These are phyloP conservation scores for Cerrena zonata DNA, from an alignment of 1,284 basidiomycete genomes.

Conservation along the genomic window DNA sequence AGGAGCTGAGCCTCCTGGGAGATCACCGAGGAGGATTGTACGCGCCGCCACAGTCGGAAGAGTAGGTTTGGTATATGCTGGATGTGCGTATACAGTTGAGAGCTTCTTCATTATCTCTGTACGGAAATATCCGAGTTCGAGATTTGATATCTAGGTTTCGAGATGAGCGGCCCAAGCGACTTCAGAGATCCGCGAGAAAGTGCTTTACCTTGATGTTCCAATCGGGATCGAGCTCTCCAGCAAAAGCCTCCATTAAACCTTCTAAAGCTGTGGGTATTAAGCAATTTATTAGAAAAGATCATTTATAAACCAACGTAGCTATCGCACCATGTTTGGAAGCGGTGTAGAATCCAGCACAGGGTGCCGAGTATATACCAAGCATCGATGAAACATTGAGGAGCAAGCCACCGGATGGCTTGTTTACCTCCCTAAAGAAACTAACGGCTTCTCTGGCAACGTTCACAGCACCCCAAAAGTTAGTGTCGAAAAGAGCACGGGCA, in stretches of 20 bases:
- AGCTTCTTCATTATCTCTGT: background rate
- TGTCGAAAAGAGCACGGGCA: slow-evolving; percentile 30
- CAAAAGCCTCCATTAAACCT: slow-evolving; percentile 28
- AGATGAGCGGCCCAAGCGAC: slow-evolving; percentile 1
- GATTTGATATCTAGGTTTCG: slow-evolving; percentile 4
- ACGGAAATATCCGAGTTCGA: slow-evolving; percentile 8
- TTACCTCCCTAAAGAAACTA: slow-evolving; percentile 31
- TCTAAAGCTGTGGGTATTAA: slow-evolving; percentile 22
- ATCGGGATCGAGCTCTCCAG: slow-evolving; percentile 29
- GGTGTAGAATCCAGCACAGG: slow-evolving; percentile 25
- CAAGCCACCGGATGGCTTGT: slow-evolving; percentile 29
- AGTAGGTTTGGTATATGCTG: slow-evolving; percentile 7
- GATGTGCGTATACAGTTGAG: background rate
- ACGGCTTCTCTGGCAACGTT: slow-evolving; percentile 31
- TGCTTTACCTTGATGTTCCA: slow-evolving; percentile 37
- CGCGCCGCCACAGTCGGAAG: background rate
- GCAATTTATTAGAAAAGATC: background rate
- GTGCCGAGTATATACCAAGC: slow-evolving; percentile 18
- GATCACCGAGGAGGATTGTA: background rate
- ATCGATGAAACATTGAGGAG: slow-evolving; percentile 29
- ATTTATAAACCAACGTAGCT: background rate
- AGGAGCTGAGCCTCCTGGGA: background rate
- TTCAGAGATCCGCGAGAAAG: slow-evolving; percentile 8
- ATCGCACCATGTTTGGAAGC: slow-evolving; percentile 17
- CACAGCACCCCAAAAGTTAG: slow-evolving; percentile 34